Evolutionary conservation across 2,329 filamentous ascomycete species (phyloP), one percentile per base, ranked within the genome.

Genomic region (Graphilbum fragrans): DNA sequence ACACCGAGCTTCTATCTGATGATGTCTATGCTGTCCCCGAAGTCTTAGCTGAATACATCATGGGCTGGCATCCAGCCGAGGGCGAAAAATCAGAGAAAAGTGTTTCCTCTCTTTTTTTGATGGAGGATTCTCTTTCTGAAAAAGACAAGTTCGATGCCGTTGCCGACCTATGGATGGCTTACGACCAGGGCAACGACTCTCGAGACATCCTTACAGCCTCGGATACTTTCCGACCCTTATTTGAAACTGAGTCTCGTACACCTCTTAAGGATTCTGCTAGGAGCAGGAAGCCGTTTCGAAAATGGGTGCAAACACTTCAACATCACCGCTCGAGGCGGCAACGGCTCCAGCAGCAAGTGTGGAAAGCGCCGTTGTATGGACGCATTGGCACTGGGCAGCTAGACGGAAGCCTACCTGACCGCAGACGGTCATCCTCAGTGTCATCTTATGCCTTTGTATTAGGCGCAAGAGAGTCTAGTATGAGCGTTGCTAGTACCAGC

Each of bases 371-470:
- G 12, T 9, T 31, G 5, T 31, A 16, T 14, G 5, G 11, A 31
- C 12, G 29, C 12, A 5, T 5, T 16, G 29, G 12, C 11, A 16
- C 12, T 14, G 29, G 29, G 11, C 29, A 31, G 14, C 29, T 34
- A 3, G 32, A 37, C 46, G 42, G 32, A 45, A 49, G 43, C 41
- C 41, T 46, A 9, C 5, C 36, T 31, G 52, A 51, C 39, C 69
- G 71, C 50, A 67, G 72, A 44, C 70, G 76, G 42, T 77, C 74
- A 8, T 82, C 81, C 2, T 84, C 84, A 12, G 72, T 72, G 1
- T 86, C 83, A 7, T 93, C 87, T 0, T 77, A 85, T 45, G 82
- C 74, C 2, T 87, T 88, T 53, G 76, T 95, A 32, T 77, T 80
- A n/a, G 81, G 77, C 16, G 72, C 93, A 50, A 86, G 82, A 56